Evolutionary conservation across 495 filamentous ascomycete genomes (phyloP).

Genomic region (Cladorrhinum samala): DNA sequence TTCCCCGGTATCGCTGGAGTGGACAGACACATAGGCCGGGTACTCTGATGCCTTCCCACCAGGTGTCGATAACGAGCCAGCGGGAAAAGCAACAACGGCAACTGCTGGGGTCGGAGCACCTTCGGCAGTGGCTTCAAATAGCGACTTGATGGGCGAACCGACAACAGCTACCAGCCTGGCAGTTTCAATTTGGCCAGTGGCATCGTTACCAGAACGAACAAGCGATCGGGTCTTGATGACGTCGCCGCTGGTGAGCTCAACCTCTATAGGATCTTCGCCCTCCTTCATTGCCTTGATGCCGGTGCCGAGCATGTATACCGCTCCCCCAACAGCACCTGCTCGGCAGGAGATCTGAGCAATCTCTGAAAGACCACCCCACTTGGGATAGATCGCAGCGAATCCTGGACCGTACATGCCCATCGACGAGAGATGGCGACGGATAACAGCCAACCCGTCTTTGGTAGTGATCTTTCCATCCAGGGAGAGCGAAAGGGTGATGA

Average conservation of each 20-base stretch:
- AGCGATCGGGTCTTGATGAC: slow-evolving; percentile 51
- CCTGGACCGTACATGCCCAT: slow-evolving; percentile 82
- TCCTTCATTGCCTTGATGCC: slow-evolving; percentile 43
- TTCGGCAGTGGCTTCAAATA: slow-evolving; percentile 70
- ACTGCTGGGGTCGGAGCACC: slow-evolving; percentile 68
- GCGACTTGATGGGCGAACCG: slow-evolving; percentile 53
- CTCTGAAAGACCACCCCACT: slow-evolving; percentile 91
- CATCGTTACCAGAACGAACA: slow-evolving; percentile 38
- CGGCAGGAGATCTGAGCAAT: slow-evolving; percentile 89
- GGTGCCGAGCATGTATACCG: slow-evolving; percentile 76
- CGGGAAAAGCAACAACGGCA: slow-evolving; percentile 65
- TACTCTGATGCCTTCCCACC: slow-evolving; percentile 29
- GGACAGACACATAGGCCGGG: slow-evolving; percentile 68
- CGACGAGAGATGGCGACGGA: slow-evolving; percentile 76
- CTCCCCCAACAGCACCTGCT: slow-evolving; percentile 86
- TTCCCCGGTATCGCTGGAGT: slow-evolving; percentile 83
- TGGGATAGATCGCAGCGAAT: slow-evolving; percentile 78
- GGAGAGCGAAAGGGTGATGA: slow-evolving; percentile 75
- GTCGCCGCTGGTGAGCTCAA: slow-evolving; percentile 57
- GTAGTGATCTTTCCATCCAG: slow-evolving; percentile 51
- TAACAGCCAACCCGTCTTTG: slow-evolving; percentile 57
- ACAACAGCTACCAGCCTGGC: slow-evolving; percentile 56
- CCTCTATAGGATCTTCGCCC: slow-evolving; percentile 23
- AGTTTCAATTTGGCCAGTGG: slow-evolving; percentile 18
- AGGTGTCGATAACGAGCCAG: slow-evolving; percentile 37